phyloP scores from a whole-genome alignment of 148 eudicot species.

The Vaccinium myrtillus region DNA sequence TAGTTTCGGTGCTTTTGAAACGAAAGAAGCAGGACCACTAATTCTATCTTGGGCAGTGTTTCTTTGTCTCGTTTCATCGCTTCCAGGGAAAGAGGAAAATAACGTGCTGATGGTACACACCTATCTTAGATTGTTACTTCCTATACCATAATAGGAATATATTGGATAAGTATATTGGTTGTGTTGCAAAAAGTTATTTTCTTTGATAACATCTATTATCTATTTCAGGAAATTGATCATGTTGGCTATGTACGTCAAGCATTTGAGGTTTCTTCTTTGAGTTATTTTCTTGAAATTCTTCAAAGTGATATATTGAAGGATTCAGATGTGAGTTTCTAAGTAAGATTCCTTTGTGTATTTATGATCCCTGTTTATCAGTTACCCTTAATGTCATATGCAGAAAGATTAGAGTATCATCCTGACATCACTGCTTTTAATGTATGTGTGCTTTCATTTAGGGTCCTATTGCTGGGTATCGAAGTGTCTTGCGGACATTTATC shows the following conservation, averaged over 20 bases:
- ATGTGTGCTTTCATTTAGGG: constrained; percentile 39
- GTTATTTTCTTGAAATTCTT: constrained; percentile 70
- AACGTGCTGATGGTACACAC: constrained; percentile 50
- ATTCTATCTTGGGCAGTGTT: constrained; percentile 89
- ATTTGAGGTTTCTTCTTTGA: constrained; percentile 75
- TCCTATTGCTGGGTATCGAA: constrained; percentile 74
- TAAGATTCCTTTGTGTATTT: constrained; percentile 5
- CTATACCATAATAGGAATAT: neutral
- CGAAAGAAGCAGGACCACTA: constrained; percentile 78
- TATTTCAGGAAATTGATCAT: constrained; percentile 81
- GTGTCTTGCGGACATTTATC: constrained; percentile 86
- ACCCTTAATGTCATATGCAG: neutral
- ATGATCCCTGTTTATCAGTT: neutral
- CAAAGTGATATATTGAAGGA: constrained; percentile 67
- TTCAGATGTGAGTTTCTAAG: constrained; percentile 65
- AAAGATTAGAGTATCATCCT: neutral
- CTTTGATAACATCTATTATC: neutral
- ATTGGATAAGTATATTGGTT: constrained; percentile 16
- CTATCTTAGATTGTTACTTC: constrained; percentile 9
- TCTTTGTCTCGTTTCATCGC: constrained; percentile 79
- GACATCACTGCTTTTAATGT: neutral
- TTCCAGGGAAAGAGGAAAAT: constrained; percentile 62
- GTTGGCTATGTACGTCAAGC: constrained; percentile 88
- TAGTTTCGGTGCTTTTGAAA: constrained; percentile 53
- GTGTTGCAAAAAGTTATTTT: neutral